Conservation (phyloP, 768 basidiomycete species). For the Xerocomus brunneocitrinus region DNA sequence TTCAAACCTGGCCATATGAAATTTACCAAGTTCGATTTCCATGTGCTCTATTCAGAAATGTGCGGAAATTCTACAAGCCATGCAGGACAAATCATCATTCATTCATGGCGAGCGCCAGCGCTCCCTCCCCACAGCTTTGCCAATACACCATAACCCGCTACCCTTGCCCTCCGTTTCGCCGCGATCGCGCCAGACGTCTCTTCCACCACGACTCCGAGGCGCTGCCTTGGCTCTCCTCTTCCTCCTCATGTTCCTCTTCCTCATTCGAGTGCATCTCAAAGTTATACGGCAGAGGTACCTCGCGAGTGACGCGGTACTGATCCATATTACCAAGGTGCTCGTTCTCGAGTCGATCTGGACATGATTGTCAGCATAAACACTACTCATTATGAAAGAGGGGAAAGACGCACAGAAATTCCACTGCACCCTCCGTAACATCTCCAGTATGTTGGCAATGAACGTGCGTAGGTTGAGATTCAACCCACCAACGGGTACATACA, state of each 20-base stretch:
- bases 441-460: constrained; percentile 66
- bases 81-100: background rate
- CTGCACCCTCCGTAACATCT: constrained; percentile 75
- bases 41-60: background rate
- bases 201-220: background rate
- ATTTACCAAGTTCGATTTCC: background rate
- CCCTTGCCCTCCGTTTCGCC: constrained; percentile 1
- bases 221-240: background rate
- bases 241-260: constrained; percentile 40
- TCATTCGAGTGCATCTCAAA: constrained; percentile 47
- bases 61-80: no score
- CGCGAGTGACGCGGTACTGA: constrained; percentile 84
- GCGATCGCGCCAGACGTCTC: background rate
- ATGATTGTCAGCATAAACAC: background rate
- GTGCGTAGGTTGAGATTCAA: constrained; percentile 50
- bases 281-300: constrained; percentile 78
- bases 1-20: background rate
- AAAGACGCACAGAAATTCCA: constrained; percentile 82
- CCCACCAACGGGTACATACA: constrained; percentile 62
- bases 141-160: background rate
- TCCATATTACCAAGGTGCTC: constrained; percentile 95
- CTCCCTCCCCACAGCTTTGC: background rate
- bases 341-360: constrained; percentile 71
- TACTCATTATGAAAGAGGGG: background rate
- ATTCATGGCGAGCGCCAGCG: background rate